Percentiles rank a stretch among this genome's conserved stretches.
These are phyloP conservation scores for Golubevia sp. DNA, from an alignment of 1,284 basidiomycete genomes.

Conservation along the genomic window DNA sequence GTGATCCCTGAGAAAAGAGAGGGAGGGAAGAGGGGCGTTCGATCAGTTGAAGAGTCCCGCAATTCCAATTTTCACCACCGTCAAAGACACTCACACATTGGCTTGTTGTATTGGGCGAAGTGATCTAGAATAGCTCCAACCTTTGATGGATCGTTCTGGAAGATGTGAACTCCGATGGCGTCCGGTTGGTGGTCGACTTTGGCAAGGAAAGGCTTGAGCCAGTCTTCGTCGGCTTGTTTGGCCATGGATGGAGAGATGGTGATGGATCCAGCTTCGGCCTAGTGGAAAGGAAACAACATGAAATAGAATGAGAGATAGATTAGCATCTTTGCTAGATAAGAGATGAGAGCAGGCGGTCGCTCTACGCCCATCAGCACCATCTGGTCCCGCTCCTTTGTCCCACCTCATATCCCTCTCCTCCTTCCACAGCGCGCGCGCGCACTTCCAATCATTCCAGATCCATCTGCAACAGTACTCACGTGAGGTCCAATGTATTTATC, in stretches of 20 bases:
- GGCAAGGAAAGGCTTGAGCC: conserved; percentile 27
- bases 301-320: no score
- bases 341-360: no score
- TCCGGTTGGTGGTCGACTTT: conserved; percentile 34
- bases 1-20: background rate
- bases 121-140: conserved; percentile 36
- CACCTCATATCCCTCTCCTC: no score
- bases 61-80: conserved; percentile 11
- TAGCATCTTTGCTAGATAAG: no score
- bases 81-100: conserved; percentile 19
- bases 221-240: conserved; percentile 38
- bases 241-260: conserved; percentile 39
- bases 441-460: no score
- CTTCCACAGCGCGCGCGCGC: no score
- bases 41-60: conserved; percentile 26
- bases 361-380: no score
- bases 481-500: conserved; percentile 32
- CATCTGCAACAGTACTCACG: conserved; percentile 1
- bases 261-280: conserved; percentile 20
- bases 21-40: background rate
- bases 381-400: no score
- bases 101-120: conserved; percentile 30
- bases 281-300: no score
- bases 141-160: conserved; percentile 36
- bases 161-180: conserved; percentile 45